These are phyloP conservation scores for Solanum chiquidenum DNA, from an alignment of 257 asterid genomes.

Conservation along the genomic window DNA sequence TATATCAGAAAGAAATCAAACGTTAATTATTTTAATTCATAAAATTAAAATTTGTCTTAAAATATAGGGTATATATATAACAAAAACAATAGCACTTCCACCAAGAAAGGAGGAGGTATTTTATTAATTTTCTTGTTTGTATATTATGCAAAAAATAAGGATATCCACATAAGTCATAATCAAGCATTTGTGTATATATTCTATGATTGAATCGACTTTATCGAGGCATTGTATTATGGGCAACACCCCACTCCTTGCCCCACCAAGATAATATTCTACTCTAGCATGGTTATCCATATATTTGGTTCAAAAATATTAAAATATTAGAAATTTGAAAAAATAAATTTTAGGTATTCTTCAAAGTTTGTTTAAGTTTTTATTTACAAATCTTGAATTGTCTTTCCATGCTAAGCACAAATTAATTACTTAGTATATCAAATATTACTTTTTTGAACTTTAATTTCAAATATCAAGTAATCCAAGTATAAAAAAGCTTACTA, in stretches of 20 bases:
- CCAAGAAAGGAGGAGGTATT: slow-evolving; percentile 1
- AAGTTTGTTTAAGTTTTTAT: neutral
- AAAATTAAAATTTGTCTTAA: neutral
- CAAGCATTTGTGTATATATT: neutral
- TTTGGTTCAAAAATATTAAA: neutral
- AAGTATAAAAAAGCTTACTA: neutral
- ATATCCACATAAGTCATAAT: neutral
- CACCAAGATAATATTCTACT: neutral
- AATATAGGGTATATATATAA: neutral
- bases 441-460: neutral
- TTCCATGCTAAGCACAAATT: neutral
- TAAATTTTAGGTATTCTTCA: neutral
- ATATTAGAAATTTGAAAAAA: neutral
- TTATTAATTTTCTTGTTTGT: neutral
- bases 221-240: neutral
- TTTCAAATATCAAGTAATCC: neutral
- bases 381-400: neutral
- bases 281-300: neutral
- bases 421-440: neutral
- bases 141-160: neutral
- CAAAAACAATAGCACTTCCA: neutral
- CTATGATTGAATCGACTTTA: neutral
- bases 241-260: neutral
- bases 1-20: neutral
- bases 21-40: too few relatives aligned